A percentile compares a stretch with the other conserved stretches of the same genome.
phyloP scores from a whole-genome alignment of 345 rosid genomes.

The Lepidium africanum region DNA sequence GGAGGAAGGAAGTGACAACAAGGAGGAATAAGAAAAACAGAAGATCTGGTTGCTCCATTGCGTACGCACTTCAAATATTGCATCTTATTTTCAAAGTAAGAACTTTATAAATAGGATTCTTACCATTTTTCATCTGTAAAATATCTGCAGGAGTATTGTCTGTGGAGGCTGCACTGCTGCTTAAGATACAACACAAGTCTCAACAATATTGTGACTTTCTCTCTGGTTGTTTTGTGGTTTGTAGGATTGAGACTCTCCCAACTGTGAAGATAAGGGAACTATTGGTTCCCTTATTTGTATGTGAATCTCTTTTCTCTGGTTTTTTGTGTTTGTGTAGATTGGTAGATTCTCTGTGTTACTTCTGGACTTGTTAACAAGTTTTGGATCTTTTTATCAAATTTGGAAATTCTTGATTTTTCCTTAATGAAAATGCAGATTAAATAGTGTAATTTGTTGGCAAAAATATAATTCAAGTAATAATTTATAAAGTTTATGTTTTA shows the following conservation, averaged over 20 bases:
- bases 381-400: neutral
- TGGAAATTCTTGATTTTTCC: neutral
- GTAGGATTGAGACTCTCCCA: neutral
- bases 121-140: neutral
- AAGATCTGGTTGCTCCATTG: conserved; percentile 63
- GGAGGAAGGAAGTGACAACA: conserved; percentile 65
- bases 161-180: conserved; percentile 68
- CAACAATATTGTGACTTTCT: neutral
- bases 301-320: neutral
- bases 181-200: conserved; percentile 20
- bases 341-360: neutral
- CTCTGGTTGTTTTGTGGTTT: conserved; percentile 6
- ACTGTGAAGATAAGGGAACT: conserved; percentile 14
- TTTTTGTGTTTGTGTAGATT: conserved; percentile 10
- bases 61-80: conserved; percentile 43
- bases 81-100: neutral
- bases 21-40: conserved; percentile 53
- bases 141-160: conserved; percentile 48
- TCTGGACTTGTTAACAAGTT: conserved; percentile 8
- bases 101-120: neutral
- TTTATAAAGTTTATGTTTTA: no score
- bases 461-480: no score
- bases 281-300: conserved; percentile 25
- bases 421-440: no score
- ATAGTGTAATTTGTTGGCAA: no score